Percentiles rank a stretch among this genome's conserved stretches.
Evolutionary conservation across 306 rosid genomes (phyloP).

Genomic region (Myrica gale): DNA sequence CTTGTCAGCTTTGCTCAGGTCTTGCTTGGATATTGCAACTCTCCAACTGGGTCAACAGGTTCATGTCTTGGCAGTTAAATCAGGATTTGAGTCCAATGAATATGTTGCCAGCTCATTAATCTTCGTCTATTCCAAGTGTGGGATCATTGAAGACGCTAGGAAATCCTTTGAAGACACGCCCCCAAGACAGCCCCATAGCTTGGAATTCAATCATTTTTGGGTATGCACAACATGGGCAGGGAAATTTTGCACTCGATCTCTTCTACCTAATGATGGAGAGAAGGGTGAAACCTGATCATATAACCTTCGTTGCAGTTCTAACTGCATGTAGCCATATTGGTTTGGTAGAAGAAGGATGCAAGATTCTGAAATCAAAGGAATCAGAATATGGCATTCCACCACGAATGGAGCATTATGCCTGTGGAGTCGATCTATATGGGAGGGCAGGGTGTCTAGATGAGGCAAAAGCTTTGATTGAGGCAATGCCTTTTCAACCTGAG

Average conservation of each 20-base stretch:
- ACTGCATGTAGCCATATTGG: constrained; percentile 88
- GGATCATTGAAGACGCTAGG: constrained; percentile 75
- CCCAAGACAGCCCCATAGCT: constrained; percentile 48
- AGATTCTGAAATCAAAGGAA: constrained; percentile 51
- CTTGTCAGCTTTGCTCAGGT: constrained; percentile 61
- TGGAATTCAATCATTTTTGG: constrained; percentile 89
- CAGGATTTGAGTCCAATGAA: constrained; percentile 54
- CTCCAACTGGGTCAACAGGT: constrained; percentile 71
- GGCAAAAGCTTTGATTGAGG: constrained; percentile 65
- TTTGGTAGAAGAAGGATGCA: constrained; percentile 64
- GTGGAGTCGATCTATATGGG: constrained; percentile 74
- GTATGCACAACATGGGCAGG: constrained; percentile 82
- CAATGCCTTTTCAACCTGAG: constrained; percentile 71
- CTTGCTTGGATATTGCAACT: constrained; percentile 74
- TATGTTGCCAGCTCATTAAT: constrained; percentile 77
- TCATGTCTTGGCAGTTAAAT: constrained; percentile 58
- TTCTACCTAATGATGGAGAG: constrained; percentile 57
- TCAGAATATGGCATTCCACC: constrained; percentile 54
- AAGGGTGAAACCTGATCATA: constrained; percentile 71
- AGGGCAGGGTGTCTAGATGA: constrained; percentile 57
- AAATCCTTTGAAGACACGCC: constrained; percentile 62
- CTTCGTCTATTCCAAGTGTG: constrained; percentile 87
- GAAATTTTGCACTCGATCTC: constrained; percentile 59
- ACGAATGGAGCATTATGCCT: constrained; percentile 78
- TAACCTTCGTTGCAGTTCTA: constrained; percentile 79